Evolutionary conservation across 2,329 filamentous ascomycete genomes (phyloP).

Genomic region (Corinectria fuckeliana): DNA sequence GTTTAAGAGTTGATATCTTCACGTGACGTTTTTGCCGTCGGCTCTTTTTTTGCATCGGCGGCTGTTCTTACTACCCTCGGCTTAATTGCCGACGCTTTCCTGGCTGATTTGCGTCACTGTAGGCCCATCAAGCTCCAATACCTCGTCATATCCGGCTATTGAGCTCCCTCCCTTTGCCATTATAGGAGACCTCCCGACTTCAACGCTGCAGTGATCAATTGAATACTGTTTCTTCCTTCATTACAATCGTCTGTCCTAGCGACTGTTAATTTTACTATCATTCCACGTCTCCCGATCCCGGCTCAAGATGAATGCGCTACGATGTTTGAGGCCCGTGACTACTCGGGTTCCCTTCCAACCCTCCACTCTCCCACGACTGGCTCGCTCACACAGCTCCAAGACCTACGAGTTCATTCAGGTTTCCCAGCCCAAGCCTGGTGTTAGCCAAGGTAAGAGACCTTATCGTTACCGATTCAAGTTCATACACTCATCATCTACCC

Average conservation of each 20-base stretch:
- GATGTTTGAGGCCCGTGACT: slow-evolving; percentile 66
- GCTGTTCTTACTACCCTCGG: slow-evolving; percentile 38
- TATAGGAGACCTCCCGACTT: not conserved
- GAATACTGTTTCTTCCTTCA: not conserved
- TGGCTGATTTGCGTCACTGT: slow-evolving; percentile 36
- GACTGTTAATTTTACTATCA: not conserved
- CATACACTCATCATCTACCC: slow-evolving; percentile 16
- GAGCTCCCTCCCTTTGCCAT: slow-evolving; percentile 11
- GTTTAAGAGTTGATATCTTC: slow-evolving; percentile 3
- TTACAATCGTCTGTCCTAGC: not conserved
- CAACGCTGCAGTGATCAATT: slow-evolving; percentile 2
- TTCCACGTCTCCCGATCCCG: not conserved
- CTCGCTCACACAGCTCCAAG: slow-evolving; percentile 59
- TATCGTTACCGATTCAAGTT: not conserved
- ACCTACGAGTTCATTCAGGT: slow-evolving; percentile 83
- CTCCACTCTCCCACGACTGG: slow-evolving; percentile 61
- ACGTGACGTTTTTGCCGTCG: slow-evolving; percentile 31
- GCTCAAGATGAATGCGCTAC: slow-evolving; percentile 58
- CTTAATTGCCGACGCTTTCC: slow-evolving; percentile 33
- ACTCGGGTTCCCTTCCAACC: slow-evolving; percentile 55
- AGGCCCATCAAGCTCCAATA: slow-evolving; percentile 30
- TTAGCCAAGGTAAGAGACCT: slow-evolving; percentile 75
- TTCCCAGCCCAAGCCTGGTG: slow-evolving; percentile 83
- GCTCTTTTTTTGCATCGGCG: slow-evolving; percentile 28
- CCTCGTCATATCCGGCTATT: slow-evolving; percentile 12